A percentile compares a stretch with the other conserved stretches of the same genome.
Conservation (phyloP, 441 rosid species). For the Populus hybrid region DNA sequence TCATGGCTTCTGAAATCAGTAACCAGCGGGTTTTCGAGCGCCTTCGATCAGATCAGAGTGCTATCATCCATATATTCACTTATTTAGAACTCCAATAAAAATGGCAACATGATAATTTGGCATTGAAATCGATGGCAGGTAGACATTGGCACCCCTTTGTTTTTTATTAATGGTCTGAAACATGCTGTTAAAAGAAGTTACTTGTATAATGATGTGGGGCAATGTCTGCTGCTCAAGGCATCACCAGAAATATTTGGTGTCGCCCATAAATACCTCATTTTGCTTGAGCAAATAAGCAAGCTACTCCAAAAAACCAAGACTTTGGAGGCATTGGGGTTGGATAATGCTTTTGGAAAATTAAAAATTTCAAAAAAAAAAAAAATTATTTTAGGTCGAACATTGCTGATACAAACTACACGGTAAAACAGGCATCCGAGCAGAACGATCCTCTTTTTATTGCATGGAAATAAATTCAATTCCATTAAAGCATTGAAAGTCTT, state of each 20-base stretch:
- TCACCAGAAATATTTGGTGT: not conserved
- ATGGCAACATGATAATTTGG: not conserved
- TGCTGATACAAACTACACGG: not conserved
- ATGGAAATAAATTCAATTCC: not conserved
- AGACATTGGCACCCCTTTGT: not conserved
- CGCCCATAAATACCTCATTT: not conserved
- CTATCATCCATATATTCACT: too few species aligned
- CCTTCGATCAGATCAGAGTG: too few species aligned
- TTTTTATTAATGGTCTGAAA: not conserved
- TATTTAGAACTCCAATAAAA: too few species aligned
- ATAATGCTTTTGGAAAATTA: too few species aligned
- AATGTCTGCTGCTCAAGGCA: not conserved
- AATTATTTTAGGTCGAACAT: too few species aligned
- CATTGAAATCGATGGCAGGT: not conserved
- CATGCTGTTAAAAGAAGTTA: not conserved
- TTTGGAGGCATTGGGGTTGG: too few species aligned
- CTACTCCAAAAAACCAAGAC: too few species aligned
- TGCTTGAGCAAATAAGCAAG: not conserved
- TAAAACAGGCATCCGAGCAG: not conserved
- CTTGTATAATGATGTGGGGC: not conserved
- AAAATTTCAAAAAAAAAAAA: too few species aligned
- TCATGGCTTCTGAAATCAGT: not conserved
- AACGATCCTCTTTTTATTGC: not conserved
- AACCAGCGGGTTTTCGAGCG: not conserved
- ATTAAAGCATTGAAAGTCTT: not conserved